Evolutionary conservation across 1,139 yeast species (phyloP).

Genomic region (Debaryomyces coudertii): DNA sequence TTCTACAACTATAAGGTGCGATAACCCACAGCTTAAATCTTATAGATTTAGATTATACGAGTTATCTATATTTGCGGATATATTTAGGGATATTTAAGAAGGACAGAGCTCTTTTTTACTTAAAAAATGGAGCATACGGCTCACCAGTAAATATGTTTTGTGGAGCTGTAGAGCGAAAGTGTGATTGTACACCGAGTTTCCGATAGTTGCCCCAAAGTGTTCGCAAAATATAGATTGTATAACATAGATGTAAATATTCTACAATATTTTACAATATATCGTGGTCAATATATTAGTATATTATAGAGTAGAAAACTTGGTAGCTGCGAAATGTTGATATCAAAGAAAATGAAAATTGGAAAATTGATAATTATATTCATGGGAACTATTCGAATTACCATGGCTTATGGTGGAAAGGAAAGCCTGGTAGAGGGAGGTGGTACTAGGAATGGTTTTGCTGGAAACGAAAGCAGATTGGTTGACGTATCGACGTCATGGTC

Average conservation of each 20-base stretch:
- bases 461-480: not conserved
- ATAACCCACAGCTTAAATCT: not conserved
- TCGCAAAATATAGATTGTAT: not conserved
- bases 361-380: not conserved
- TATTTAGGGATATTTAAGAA: not conserved
- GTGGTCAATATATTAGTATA: not conserved
- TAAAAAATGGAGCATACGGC: not conserved
- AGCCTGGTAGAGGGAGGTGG: not conserved
- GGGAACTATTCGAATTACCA: not conserved
- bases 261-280: not conserved
- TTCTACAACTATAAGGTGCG: not conserved
- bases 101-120: not conserved
- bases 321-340: slow-evolving; percentile 1
- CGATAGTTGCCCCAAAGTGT: not conserved
- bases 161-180: slow-evolving; percentile 1
- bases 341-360: not conserved
- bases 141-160: not conserved
- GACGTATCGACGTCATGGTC: not conserved
- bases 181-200: not conserved
- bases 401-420: not conserved
- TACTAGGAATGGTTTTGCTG: not conserved
- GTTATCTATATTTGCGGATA: no score
- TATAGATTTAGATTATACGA: no score
- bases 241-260: not conserved
- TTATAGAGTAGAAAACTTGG: not conserved